These are phyloP conservation scores for Ramaria sp. DNA, from an alignment of 768 basidiomycete genomes.

Conservation along the genomic window DNA sequence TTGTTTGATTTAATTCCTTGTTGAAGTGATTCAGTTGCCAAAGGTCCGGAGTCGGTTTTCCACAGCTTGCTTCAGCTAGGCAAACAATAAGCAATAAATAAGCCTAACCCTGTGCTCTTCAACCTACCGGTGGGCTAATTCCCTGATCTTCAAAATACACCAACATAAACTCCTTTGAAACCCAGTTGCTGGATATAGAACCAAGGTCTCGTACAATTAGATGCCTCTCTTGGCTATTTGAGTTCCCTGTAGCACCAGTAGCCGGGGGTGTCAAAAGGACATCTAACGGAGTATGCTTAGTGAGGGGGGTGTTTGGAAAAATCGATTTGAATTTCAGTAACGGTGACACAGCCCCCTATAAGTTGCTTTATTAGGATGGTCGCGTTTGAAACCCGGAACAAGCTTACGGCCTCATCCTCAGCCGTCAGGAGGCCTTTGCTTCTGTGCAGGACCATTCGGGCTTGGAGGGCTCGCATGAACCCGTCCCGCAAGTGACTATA, in stretches of 20 bases:
- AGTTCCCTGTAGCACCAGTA: neutral
- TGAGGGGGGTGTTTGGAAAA: conserved; percentile 59
- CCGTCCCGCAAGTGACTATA: conserved; percentile 80
- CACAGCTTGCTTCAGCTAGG: conserved; percentile 6
- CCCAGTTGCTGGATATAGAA: conserved; percentile 4
- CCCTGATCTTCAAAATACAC: conserved; percentile 67
- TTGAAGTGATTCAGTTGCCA: neutral
- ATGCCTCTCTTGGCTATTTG: conserved; percentile 33
- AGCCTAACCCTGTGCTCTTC: neutral
- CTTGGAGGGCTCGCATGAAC: conserved; percentile 64
- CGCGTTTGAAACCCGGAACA: neutral
- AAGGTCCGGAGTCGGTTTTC: neutral
- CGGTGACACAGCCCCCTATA: conserved; percentile 39
- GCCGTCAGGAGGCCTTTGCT: conserved; percentile 43
- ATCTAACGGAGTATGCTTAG: conserved; percentile 61
- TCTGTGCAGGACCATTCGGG: conserved; percentile 42
- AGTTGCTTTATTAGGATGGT: neutral
- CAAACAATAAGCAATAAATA: neutral
- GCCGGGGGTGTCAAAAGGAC: conserved; percentile 52
- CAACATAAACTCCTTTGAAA: conserved; percentile 44
- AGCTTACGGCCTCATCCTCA: conserved; percentile 37
- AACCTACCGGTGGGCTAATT: conserved; percentile 60
- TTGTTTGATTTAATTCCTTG: neutral
- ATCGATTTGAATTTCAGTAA: conserved; percentile 65
- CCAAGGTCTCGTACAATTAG: conserved; percentile 68